phyloP scores from a whole-genome alignment of 768 basidiomycete genomes.

The Cyclocybe aegerita region DNA sequence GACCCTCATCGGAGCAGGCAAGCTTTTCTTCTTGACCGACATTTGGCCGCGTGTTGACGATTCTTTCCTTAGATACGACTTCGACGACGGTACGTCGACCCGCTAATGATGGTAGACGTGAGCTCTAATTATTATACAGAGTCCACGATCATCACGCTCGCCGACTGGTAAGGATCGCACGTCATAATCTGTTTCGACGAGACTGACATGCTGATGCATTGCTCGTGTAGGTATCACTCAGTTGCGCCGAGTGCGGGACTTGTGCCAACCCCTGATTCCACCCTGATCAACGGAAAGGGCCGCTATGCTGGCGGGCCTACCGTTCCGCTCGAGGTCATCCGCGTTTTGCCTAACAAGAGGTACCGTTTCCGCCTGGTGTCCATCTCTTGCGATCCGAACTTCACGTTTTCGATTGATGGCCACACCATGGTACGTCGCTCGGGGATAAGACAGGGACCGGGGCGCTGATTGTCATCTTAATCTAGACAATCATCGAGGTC shows the following conservation, averaged over 20 bases:
- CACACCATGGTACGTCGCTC: conserved; percentile 33
- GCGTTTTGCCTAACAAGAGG: conserved; percentile 32
- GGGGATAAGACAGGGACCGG: too few relatives aligned
- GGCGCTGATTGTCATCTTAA: too few relatives aligned
- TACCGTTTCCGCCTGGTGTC: conserved; percentile 51
- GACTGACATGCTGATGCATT: not conserved
- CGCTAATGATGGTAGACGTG: conserved; percentile 19
- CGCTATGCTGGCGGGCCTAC: conserved; percentile 36
- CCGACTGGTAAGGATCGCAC: conserved; percentile 31
- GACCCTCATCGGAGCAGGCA: conserved; percentile 28
- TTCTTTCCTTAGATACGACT: conserved; percentile 29
- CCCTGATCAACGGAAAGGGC: conserved; percentile 51
- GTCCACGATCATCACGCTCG: conserved; percentile 42
- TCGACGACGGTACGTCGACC: conserved; percentile 16
- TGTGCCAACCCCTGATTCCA: conserved; percentile 29
- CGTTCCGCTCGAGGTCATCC: conserved; percentile 35
- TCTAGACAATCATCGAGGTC: conserved; percentile 37
- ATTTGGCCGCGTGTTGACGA: not conserved
- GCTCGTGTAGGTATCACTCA: conserved; percentile 32
- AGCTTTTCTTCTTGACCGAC: not conserved
- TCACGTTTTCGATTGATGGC: conserved; percentile 42
- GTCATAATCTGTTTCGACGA: not conserved
- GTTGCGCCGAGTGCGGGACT: conserved; percentile 24
- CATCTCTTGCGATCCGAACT: conserved; percentile 47
- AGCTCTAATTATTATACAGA: conserved; percentile 18